These are phyloP conservation scores for Elsinoe fawcettii DNA, from an alignment of 2,329 filamentous ascomycete species.

Conservation along the genomic window DNA sequence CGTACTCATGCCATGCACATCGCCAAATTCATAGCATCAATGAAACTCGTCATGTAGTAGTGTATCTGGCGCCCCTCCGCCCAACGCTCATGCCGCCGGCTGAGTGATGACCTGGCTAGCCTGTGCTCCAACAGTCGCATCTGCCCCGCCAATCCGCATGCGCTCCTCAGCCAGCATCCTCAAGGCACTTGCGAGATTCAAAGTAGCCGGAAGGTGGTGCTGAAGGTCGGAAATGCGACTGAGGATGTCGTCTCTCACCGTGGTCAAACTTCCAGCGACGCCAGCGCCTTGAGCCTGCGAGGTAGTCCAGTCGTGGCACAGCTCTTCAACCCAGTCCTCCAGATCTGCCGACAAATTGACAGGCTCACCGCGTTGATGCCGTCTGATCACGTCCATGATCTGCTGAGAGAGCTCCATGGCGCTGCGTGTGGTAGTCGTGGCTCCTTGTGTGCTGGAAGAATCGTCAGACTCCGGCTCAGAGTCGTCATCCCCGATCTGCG, in stretches of 20 bases:
- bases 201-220: background rate
- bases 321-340: conserved; percentile 8
- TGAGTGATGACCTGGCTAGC: conserved; percentile 11
- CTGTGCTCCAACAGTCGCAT: background rate
- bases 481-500: background rate
- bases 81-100: background rate
- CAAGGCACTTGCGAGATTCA: conserved; percentile 8
- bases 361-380: background rate
- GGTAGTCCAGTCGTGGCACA: conserved; percentile 3
- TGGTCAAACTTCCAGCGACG: background rate
- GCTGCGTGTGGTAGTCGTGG: background rate
- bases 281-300: background rate
- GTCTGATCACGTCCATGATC: conserved; percentile 9
- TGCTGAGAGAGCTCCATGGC: conserved; percentile 10
- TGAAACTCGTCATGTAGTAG: background rate
- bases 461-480: background rate
- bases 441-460: background rate
- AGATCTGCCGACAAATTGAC: background rate
- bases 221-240: conserved; percentile 6
- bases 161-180: conserved; percentile 10
- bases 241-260: conserved; percentile 10
- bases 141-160: background rate
- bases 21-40: background rate
- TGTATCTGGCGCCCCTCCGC: background rate
- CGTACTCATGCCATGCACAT: background rate